These are phyloP conservation scores for Botrytis tulipae DNA, from an alignment of 2,329 filamentous ascomycete genomes.

Conservation along the genomic window DNA sequence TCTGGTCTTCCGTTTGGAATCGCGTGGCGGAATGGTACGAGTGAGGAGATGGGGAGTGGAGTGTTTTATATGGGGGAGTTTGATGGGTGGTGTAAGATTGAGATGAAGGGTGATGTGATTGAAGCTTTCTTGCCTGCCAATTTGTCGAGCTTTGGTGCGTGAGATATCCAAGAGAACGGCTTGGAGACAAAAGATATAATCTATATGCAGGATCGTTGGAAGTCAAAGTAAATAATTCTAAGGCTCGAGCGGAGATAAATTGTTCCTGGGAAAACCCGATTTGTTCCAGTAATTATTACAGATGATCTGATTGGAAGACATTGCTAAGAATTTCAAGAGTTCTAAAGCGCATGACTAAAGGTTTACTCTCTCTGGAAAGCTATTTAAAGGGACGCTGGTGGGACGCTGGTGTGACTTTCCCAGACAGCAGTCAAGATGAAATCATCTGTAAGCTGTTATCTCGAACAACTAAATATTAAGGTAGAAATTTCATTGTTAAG, in stretches of 20 bases:
- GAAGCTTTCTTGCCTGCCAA: not conserved
- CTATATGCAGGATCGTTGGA: not conserved
- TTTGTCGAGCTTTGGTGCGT: not conserved
- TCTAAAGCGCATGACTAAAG: not conserved
- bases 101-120: not conserved
- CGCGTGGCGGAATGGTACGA: not conserved
- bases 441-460: not conserved
- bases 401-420: not conserved
- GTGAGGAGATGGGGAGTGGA: not conserved
- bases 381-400: no score
- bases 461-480: accelerated
- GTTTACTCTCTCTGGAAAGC: not conserved
- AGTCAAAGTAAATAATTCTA: accelerated
- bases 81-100: not conserved
- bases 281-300: not conserved
- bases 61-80: not conserved
- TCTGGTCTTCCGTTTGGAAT: not conserved
- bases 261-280: not conserved
- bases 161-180: not conserved
- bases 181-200: not conserved
- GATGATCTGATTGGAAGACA: no score
- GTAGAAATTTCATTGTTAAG: not conserved
- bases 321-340: no score
- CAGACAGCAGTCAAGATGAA: not conserved
- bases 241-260: not conserved